These are phyloP conservation scores for Ceratobasidium sp. DNA, from an alignment of 1,284 basidiomycete species.

Conservation along the genomic window DNA sequence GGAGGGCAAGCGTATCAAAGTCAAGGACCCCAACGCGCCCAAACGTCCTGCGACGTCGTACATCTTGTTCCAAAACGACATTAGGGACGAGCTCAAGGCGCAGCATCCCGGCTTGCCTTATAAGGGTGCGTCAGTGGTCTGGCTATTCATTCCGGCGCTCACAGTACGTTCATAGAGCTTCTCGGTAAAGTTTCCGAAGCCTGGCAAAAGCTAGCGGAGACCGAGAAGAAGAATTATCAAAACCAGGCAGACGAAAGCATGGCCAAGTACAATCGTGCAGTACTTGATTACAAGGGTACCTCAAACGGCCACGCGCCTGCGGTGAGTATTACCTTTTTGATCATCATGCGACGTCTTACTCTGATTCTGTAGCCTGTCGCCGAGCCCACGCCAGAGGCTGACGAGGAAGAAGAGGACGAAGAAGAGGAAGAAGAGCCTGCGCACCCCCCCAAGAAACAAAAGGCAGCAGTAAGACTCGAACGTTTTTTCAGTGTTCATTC, in stretches of 20 bases:
- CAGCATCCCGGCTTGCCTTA: constrained; percentile 54
- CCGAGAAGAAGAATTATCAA: constrained; percentile 58
- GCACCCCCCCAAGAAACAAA: constrained; percentile 31
- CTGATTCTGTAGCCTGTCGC: background rate
- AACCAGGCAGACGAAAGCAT: constrained; percentile 22
- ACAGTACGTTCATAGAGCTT: constrained; percentile 59
- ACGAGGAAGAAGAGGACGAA: constrained; percentile 42
- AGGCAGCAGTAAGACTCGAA: constrained; percentile 5
- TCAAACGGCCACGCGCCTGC: constrained; percentile 21
- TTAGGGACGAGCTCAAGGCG: constrained; percentile 59
- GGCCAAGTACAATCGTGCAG: constrained; percentile 36
- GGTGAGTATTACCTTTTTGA: background rate
- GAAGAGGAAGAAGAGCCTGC: constrained; percentile 32
- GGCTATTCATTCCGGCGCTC: background rate
- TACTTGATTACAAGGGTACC: constrained; percentile 27
- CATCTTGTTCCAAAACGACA: constrained; percentile 68
- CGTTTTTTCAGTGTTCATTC: background rate
- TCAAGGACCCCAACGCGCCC: constrained; percentile 66
- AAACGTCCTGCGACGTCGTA: constrained; percentile 68
- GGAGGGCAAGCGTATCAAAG: constrained; percentile 53
- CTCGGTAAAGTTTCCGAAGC: constrained; percentile 58
- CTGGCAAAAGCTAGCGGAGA: constrained; percentile 59
- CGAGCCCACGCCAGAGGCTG: constrained; percentile 19
- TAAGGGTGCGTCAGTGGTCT: constrained; percentile 50
- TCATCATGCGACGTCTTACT: background rate